A percentile compares a stretch with the other conserved stretches of the same genome.
phyloP scores from a whole-genome alignment of 1,139 yeast genomes.

The Wickerhamomyces sp. region DNA sequence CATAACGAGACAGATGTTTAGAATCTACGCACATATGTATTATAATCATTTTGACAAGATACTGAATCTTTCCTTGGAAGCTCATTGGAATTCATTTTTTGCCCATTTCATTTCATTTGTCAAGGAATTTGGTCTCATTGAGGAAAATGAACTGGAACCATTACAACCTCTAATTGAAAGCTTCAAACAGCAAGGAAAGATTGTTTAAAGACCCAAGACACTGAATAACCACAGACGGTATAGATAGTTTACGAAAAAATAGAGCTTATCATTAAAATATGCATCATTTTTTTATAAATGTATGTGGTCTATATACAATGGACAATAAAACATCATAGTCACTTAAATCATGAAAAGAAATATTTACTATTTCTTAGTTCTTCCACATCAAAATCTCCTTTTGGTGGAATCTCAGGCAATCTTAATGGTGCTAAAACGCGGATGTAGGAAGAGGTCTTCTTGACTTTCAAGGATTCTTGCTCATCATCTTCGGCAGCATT shows the following conservation, averaged over 20 bases:
- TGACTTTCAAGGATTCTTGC: slow-evolving; percentile 10
- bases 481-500: slow-evolving; percentile 8
- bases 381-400: slow-evolving; percentile 80
- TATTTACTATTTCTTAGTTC: slow-evolving; percentile 70
- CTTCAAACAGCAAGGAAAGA: slow-evolving; percentile 84
- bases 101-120: slow-evolving; percentile 91
- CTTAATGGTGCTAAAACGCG: slow-evolving; percentile 54
- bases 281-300: no score
- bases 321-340: not conserved
- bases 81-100: slow-evolving; percentile 97
- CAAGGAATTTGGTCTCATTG: slow-evolving; percentile 79
- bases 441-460: slow-evolving; percentile 24
- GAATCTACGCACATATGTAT: slow-evolving; percentile 95
- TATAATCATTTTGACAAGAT: slow-evolving; percentile 92
- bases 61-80: slow-evolving; percentile 85
- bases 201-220: slow-evolving; percentile 27
- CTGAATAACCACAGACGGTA: not conserved
- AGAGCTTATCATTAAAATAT: not conserved
- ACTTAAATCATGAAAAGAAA: slow-evolving; percentile 65
- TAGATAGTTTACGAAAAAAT: not conserved
- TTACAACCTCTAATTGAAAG: slow-evolving; percentile 69
- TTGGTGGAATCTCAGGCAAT: slow-evolving; percentile 73
- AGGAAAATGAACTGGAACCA: slow-evolving; percentile 75
- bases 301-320: slow-evolving; percentile 1
- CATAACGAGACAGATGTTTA: slow-evolving; percentile 86